Base-by-base conservation (phyloP, 1,139 yeast genomes). In the Ogataea hybrid region DNA sequence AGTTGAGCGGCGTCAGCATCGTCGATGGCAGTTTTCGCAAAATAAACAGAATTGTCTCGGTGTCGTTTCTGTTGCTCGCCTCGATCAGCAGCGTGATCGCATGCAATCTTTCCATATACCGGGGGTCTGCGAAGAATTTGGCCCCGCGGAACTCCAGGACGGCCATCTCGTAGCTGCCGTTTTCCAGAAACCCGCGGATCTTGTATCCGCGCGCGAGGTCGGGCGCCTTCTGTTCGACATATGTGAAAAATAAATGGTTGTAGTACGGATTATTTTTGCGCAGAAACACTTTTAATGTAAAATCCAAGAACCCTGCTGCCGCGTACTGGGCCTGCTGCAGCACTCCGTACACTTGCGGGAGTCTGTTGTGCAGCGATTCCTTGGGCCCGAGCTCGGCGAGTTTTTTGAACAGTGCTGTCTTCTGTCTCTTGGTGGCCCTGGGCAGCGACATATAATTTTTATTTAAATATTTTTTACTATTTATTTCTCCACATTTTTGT, bases 11-110 rank as follows among this genome's bases (percentile, higher is more conserved):
- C 2, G 40, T n/a, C 6, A 48, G 22, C 28, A 33, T 20, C 10
- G 33, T 21, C 3, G 37, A 25, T 6, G 21, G 29, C 23, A 55
- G 20, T 5, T 42, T 29, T 7, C 43, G 15, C 3, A 56, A 10
- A 6, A 56, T 10, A 14, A 35, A 25, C 3, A 43, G 18, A 1
- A 49, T 20, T n/a, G 43, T 43, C 11, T 41, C 43, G 3, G 53
- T 42, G 41, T 54, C 57, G 27, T 45, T 36, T 11, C 54, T 27
- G 3, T 28, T 36, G 30, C 48, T 34, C 5, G 50, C 46, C 38
- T 32, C 22, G 9, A 30, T 30, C 25, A 43, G 28, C 2, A 45
- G 36, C 18, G 10, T 17, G 33, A 39, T 35, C 7, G 36, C 37
- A 14, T 37, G 35, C 22, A 45, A 22, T 15, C 12, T 34, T 10